Evolutionary conservation across 805 yeast species (phyloP).

Genomic region (Pichia exigua): DNA sequence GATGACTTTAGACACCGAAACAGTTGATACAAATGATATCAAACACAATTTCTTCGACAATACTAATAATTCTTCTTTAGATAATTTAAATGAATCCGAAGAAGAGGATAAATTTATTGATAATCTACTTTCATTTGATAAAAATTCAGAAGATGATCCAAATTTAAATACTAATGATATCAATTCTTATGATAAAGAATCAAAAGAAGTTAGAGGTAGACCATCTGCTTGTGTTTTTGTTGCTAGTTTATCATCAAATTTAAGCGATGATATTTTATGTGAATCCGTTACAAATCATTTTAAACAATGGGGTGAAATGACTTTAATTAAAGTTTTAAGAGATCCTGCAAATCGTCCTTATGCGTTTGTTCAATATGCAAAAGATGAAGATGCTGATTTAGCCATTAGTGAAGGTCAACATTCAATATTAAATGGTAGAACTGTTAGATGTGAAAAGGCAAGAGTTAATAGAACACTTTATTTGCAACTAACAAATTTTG

Average conservation of each 20-base stretch:
- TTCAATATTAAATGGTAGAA: constrained; percentile 60
- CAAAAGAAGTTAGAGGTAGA: constrained; percentile 37
- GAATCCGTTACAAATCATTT: constrained; percentile 64
- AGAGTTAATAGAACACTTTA: constrained; percentile 83
- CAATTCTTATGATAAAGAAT: constrained; percentile 10
- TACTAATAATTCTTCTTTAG: background rate
- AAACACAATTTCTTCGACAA: background rate
- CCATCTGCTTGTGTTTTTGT: constrained; percentile 88
- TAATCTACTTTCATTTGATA: background rate
- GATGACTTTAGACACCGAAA: background rate
- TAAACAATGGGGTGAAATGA: constrained; percentile 59
- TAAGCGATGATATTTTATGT: constrained; percentile 65
- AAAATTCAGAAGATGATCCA: background rate
- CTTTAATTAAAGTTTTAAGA: constrained; percentile 72
- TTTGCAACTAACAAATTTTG: constrained; percentile 33
- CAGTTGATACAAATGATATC: background rate
- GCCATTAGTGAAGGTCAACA: constrained; percentile 70
- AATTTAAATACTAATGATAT: constrained; percentile 6
- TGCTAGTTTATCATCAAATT: constrained; percentile 65
- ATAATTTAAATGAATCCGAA: background rate
- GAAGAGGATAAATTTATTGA: constrained; percentile 2
- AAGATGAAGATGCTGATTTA: constrained; percentile 56
- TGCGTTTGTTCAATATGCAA: constrained; percentile 83
- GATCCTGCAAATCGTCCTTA: constrained; percentile 81
- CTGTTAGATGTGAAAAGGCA: constrained; percentile 83